phyloP scores from a whole-genome alignment of 805 yeast genomes.

The Torulaspora indica region DNA sequence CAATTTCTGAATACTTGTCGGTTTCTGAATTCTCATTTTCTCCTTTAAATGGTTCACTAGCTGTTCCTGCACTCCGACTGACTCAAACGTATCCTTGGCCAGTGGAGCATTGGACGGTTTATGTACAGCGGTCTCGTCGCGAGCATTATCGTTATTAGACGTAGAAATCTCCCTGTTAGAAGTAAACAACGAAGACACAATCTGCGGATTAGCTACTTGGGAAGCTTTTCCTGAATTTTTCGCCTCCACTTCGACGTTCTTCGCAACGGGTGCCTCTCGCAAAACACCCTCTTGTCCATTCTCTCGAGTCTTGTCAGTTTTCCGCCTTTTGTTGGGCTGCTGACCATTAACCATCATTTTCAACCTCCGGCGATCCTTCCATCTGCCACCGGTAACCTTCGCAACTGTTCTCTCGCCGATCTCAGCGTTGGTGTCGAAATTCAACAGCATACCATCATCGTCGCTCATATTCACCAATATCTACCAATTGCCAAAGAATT shows the following conservation, averaged over 20 bases:
- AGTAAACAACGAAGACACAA: slow-evolving; percentile 82
- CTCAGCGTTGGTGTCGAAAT: slow-evolving; percentile 48
- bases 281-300: neutral
- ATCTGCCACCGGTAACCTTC: slow-evolving; percentile 65
- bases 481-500: neutral
- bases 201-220: slow-evolving; percentile 38
- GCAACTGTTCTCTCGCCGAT: slow-evolving; percentile 24
- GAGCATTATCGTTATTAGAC: slow-evolving; percentile 35
- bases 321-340: slow-evolving; percentile 22
- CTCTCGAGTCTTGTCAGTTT: slow-evolving; percentile 1
- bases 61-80: slow-evolving; percentile 59
- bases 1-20: slow-evolving; percentile 82
- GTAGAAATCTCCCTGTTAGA: slow-evolving; percentile 52
- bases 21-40: slow-evolving; percentile 53
- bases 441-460: slow-evolving; percentile 52
- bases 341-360: slow-evolving; percentile 48
- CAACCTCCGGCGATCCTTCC: slow-evolving; percentile 74
- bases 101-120: slow-evolving; percentile 85
- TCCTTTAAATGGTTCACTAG: slow-evolving; percentile 53
- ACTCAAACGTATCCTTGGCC: slow-evolving; percentile 55
- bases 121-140: slow-evolving; percentile 35
- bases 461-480: slow-evolving; percentile 24
- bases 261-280: neutral
- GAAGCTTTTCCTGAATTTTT: neutral
- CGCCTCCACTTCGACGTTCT: neutral